Evolutionary conservation across 2,329 filamentous ascomycete species (phyloP), one percentile per base, ranked within the genome.

Genomic region (Pseudocercospora pini-densiflorae): DNA sequence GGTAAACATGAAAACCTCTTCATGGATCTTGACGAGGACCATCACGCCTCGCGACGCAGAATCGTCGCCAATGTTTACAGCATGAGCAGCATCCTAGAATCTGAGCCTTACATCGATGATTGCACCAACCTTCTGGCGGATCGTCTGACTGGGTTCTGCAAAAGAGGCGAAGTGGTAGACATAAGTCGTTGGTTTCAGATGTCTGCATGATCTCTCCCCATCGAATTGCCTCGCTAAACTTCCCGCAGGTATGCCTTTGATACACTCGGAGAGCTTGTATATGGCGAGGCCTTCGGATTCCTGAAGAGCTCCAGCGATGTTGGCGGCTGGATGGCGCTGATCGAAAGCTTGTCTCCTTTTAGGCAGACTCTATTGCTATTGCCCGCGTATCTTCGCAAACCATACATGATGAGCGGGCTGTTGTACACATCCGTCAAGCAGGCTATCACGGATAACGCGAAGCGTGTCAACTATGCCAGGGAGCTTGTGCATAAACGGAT

Each of bases 231-330:
- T 19, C 3, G 7, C 45, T 47, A 47, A 36, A 47, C n/a, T 2
- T 3, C n/a, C 8, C n/a, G n/a, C n/a, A 47, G 36, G 45, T 61
- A 47, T 43, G 47, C 59, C 1, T 65, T 65, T 51, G 63, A 65
- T 29, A 59, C 54, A 19, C 57, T 65, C 21, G 63, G 63, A 33
- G 63, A 65, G 27, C 24, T 65, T 24, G 43, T 59, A 12, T 65
- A 55, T 21, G 59, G 63, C 10, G 49, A 45, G 7, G 51, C 59
- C 1, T 65, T 65, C 31, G 63, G 63, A 14, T 61, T 33, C 29
- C 49, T 65, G n/a, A 8, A 21, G 21, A 19, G 9, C 21, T 47
- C 45, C 8, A 19, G 21, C 45, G 45, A 47, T 12, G n/a, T 19
- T 5, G 45, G 21, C 10, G n/a, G n/a, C 45, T 47, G 45, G n/a